Conservation (phyloP, 23 red algal genomes). For the Gracilariopsis chorda region DNA sequence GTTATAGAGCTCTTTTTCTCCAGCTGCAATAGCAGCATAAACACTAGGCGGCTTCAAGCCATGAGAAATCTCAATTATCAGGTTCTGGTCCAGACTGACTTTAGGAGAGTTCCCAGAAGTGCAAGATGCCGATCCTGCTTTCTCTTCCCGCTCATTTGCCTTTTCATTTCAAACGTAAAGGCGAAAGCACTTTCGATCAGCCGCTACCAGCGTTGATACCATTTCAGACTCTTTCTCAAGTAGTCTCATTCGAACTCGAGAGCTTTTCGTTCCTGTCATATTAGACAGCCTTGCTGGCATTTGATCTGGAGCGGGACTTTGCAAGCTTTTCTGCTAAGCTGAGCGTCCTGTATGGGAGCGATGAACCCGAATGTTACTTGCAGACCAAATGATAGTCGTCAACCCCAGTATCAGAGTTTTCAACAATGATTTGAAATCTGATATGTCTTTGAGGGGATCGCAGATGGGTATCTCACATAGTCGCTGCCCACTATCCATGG, state of each 20-base stretch:
- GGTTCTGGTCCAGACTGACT: background rate
- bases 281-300: background rate
- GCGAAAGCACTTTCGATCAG: conserved; percentile 69
- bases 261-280: background rate
- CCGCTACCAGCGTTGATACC: conserved; percentile 48
- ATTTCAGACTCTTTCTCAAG: conserved; percentile 82
- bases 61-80: background rate
- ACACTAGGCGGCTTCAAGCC: background rate
- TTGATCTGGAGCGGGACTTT: background rate
- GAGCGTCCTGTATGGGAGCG: background rate
- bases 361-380: conserved; percentile 48
- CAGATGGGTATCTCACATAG: conserved; percentile 47
- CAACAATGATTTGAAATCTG: conserved; percentile 77
- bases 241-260: conserved; percentile 38
- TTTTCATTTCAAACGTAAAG: conserved; percentile 66
- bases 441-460: conserved; percentile 80
- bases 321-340: background rate
- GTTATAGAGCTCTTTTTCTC: conserved; percentile 89
- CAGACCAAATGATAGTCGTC: conserved; percentile 86
- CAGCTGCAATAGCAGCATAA: conserved; percentile 6
- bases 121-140: background rate
- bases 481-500: background rate
- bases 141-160: background rate
- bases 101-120: background rate
- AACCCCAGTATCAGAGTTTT: conserved; percentile 90